These are phyloP conservation scores for Polytrichum commune DNA, from an alignment of 225 moss, liverwort and hornwort genomes.

Conservation along the genomic window DNA sequence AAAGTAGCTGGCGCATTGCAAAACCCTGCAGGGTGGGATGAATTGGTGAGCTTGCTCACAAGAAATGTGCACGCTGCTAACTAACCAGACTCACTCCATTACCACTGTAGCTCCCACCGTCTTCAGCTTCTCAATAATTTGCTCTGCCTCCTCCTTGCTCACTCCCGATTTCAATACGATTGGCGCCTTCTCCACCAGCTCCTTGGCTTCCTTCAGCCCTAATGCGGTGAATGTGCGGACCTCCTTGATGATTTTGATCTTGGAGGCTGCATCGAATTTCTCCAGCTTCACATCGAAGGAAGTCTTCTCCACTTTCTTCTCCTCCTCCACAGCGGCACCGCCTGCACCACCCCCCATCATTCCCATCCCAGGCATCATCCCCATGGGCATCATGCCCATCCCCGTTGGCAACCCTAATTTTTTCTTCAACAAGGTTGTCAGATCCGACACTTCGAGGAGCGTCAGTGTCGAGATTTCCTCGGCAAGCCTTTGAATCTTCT, in stretches of 20 bases:
- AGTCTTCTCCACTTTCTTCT: slow-evolving; percentile 63
- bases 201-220: slow-evolving; percentile 70
- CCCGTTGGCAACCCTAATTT: slow-evolving; percentile 47
- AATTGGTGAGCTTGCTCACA: background rate
- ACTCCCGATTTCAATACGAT: slow-evolving; percentile 59
- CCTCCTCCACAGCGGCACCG: slow-evolving; percentile 25
- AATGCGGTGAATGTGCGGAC: slow-evolving; percentile 63
- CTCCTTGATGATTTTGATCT: slow-evolving; percentile 92
- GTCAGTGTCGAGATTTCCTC: slow-evolving; percentile 66
- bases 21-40: background rate
- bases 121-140: slow-evolving; percentile 66
- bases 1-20: background rate
- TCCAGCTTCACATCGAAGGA: slow-evolving; percentile 68
- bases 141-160: slow-evolving; percentile 65
- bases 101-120: slow-evolving; percentile 59
- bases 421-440: slow-evolving; percentile 56
- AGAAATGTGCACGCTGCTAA: background rate
- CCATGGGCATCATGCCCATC: slow-evolving; percentile 54
- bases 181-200: slow-evolving; percentile 66
- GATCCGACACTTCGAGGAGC: slow-evolving; percentile 61
- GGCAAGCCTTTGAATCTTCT: slow-evolving; percentile 58
- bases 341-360: slow-evolving; percentile 15
- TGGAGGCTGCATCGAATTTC: slow-evolving; percentile 83
- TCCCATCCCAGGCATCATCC: slow-evolving; percentile 53
- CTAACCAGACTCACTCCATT: slow-evolving; percentile 41